Evolutionary conservation across 2,329 filamentous ascomycete species (phyloP).

Genomic region (Aspergillus ruber): DNA sequence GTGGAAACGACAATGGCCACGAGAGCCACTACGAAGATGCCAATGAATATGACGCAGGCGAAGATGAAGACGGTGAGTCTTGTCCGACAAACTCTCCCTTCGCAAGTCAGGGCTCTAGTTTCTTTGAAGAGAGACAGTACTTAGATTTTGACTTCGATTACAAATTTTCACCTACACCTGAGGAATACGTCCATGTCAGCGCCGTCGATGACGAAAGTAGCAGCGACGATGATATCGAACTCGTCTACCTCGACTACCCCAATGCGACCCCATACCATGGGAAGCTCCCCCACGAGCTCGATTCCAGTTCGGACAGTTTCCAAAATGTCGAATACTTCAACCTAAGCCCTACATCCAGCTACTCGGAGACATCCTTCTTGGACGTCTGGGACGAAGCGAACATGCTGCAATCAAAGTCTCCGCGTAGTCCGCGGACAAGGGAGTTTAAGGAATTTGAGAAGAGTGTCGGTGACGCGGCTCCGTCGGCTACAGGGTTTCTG

Average conservation of each 20-base stretch:
- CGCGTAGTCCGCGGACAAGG: background rate
- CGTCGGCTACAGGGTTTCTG: background rate
- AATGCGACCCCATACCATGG: no score
- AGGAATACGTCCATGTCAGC: background rate
- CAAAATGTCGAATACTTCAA: background rate
- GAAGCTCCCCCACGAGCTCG: no score
- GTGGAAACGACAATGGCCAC: background rate
- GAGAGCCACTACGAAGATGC: background rate
- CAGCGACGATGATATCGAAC: background rate
- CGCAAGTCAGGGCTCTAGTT: background rate
- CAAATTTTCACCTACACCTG: no score
- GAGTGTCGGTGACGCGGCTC: background rate
- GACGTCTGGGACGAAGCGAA: background rate
- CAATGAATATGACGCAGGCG: background rate
- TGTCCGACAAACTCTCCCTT: background rate
- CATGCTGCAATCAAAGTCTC: background rate
- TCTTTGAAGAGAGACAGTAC: no score
- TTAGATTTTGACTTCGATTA: no score
- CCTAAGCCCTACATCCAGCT: background rate
- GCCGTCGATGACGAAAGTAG: background rate
- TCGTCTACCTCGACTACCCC: background rate
- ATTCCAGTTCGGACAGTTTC: no score
- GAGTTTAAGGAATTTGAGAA: background rate
- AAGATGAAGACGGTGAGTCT: background rate
- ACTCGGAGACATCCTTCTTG: background rate